Conservation (phyloP, 2,329 filamentous ascomycete species). For the Aureobasidium sp. region DNA sequence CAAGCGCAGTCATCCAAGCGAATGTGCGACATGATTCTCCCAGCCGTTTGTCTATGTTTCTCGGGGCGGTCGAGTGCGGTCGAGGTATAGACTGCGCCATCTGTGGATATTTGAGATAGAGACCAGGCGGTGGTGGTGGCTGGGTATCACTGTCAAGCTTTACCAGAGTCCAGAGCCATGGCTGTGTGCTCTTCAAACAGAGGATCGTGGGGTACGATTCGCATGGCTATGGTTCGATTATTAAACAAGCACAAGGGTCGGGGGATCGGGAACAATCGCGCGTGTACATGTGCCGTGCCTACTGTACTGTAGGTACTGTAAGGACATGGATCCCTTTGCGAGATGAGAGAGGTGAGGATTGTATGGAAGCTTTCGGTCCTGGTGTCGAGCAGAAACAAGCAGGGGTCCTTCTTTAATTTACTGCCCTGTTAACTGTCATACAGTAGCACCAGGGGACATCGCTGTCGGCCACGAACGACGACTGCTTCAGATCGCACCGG, state of each 20-base stretch:
- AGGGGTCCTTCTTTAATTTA: slow-evolving; percentile 7
- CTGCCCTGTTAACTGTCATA: slow-evolving; percentile 9
- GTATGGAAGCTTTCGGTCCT: not conserved
- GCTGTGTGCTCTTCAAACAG: not conserved
- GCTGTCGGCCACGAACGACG: not conserved
- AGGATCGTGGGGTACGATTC: not conserved
- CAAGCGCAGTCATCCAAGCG: not conserved
- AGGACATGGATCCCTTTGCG: not conserved
- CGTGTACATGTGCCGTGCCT: not conserved
- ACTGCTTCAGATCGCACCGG: slow-evolving; percentile 1
- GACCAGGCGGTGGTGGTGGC: not conserved
- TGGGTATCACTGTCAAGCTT: not conserved
- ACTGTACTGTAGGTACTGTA: not conserved
- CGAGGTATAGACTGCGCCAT: not conserved
- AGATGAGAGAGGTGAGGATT: not conserved
- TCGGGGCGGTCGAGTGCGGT: not conserved
- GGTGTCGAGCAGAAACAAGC: not conserved
- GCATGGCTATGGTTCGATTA: not conserved
- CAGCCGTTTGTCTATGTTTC: not conserved
- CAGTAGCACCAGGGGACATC: not conserved
- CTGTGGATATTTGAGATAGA: not conserved
- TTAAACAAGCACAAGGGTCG: not conserved
- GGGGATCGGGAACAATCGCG: not conserved
- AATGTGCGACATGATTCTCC: not conserved
- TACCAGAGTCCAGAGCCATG: not conserved